phyloP scores from a whole-genome alignment of 208 protist species.

The Acanthamoeba divionensis region DNA sequence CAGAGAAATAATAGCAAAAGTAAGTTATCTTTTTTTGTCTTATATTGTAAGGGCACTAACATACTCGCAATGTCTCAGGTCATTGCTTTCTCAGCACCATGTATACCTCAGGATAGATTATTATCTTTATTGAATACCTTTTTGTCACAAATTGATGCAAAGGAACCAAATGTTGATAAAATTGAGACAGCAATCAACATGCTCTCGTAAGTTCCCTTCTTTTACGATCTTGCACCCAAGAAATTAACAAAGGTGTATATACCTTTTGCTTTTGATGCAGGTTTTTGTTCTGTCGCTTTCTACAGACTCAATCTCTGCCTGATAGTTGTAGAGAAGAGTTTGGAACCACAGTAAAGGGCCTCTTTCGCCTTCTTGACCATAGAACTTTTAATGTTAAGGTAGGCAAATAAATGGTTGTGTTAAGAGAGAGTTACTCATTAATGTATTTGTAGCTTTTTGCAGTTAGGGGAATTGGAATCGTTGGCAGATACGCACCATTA shows the following conservation, averaged over 20 bases:
- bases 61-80: background rate
- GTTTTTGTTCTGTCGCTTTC: slow-evolving; percentile 12
- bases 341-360: background rate
- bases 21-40: no score
- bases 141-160: background rate
- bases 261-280: background rate
- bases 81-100: background rate
- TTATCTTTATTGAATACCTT: slow-evolving; percentile 6
- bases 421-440: background rate
- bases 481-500: slow-evolving; percentile 7
- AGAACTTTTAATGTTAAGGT: slow-evolving; percentile 16
- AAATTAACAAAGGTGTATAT: background rate
- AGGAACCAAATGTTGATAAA: slow-evolving; percentile 39
- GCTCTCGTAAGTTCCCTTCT: background rate
- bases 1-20: background rate
- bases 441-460: background rate
- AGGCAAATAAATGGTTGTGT: background rate
- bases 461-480: background rate
- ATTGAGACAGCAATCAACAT: slow-evolving; percentile 21
- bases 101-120: background rate
- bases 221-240: background rate
- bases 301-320: slow-evolving; percentile 21
- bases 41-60: no score
- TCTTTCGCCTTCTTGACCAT: background rate
- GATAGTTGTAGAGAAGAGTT: slow-evolving; percentile 11